Percentiles rank a stretch among this genome's conserved stretches.
These are phyloP conservation scores for Yarrowia divulgata DNA, from an alignment of 805 yeast species.

Conservation along the genomic window DNA sequence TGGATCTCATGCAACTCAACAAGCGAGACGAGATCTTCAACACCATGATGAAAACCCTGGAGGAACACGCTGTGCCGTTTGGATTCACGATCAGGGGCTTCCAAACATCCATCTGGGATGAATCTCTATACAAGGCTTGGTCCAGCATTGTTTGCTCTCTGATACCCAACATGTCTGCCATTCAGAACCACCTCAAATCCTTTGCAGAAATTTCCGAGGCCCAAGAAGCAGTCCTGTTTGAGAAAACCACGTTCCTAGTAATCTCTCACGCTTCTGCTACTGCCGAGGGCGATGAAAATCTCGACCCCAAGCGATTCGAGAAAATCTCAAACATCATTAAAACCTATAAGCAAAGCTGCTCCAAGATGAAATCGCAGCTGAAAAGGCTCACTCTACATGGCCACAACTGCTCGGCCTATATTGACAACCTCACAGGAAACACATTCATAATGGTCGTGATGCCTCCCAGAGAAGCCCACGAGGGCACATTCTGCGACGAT, in stretches of 20 bases:
- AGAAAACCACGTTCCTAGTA: constrained; percentile 88
- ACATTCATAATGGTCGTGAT: constrained; percentile 56
- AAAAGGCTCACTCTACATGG: constrained; percentile 75
- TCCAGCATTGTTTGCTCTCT: constrained; percentile 92
- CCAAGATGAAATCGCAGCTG: constrained; percentile 85
- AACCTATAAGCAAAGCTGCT: constrained; percentile 90
- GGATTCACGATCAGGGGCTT: constrained; percentile 79
- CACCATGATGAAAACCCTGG: constrained; percentile 82
- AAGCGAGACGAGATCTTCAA: constrained; percentile 83
- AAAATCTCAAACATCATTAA: constrained; percentile 93
- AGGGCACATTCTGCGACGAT: constrained; percentile 43
- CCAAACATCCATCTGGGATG: constrained; percentile 98
- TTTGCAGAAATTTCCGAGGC: constrained; percentile 80
- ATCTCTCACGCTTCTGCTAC: constrained; percentile 58
- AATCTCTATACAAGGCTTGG: constrained; percentile 95
- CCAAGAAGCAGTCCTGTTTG: constrained; percentile 89
- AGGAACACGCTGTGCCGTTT: constrained; percentile 73
- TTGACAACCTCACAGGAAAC: constrained; percentile 54
- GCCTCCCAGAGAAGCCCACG: constrained; percentile 47
- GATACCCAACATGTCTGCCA: constrained; percentile 86
- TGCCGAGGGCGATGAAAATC: constrained; percentile 42
- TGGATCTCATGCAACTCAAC: constrained; percentile 91
- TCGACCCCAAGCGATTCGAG: constrained; percentile 93
- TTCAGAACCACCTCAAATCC: constrained; percentile 75
- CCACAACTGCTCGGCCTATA: constrained; percentile 51